Evolutionary conservation across 75 land plant genomes (phyloP).

Genomic region (Cryptomeria japonica): DNA sequence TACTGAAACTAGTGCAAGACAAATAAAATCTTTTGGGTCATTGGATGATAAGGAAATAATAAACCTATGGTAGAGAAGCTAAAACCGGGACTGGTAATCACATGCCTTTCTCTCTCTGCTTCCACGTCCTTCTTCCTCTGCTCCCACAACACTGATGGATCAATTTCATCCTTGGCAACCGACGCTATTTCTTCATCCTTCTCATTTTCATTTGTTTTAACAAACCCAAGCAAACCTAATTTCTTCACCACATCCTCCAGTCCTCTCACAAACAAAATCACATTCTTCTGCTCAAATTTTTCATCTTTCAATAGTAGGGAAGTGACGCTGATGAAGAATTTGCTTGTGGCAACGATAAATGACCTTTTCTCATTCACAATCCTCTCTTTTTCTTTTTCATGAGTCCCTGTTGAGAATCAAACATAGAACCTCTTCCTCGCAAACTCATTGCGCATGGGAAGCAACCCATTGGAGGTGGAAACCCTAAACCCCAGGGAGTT

Average conservation of each 20-base stretch:
- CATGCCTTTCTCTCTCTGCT: conserved; percentile 51
- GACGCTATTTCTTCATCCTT: conserved; percentile 22
- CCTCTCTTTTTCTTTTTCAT: background rate
- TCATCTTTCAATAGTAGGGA: conserved; percentile 23
- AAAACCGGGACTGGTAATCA: conserved; percentile 83
- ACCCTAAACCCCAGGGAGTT: background rate
- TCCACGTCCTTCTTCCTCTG: conserved; percentile 60
- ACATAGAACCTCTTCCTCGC: background rate
- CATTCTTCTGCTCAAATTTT: too few species aligned
- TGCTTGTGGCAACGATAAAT: conserved; percentile 62
- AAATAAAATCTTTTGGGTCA: too few species aligned
- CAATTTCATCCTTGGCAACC: conserved; percentile 35
- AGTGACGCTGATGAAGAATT: conserved; percentile 58
- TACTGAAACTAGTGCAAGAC: too few species aligned
- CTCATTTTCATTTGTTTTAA: background rate
- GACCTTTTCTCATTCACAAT: conserved; percentile 26
- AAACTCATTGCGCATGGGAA: background rate
- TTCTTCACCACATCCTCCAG: background rate
- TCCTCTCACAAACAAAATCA: background rate
- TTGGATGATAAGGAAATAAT: conserved; percentile 95
- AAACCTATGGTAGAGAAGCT: conserved; percentile 98
- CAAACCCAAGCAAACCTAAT: background rate
- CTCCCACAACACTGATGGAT: conserved; percentile 59
- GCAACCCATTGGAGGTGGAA: background rate
- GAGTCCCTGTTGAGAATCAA: conserved; percentile 7